Conservation (phyloP, 139 green algal genomes). For the Auxenochlorella pyrenoidosa region DNA sequence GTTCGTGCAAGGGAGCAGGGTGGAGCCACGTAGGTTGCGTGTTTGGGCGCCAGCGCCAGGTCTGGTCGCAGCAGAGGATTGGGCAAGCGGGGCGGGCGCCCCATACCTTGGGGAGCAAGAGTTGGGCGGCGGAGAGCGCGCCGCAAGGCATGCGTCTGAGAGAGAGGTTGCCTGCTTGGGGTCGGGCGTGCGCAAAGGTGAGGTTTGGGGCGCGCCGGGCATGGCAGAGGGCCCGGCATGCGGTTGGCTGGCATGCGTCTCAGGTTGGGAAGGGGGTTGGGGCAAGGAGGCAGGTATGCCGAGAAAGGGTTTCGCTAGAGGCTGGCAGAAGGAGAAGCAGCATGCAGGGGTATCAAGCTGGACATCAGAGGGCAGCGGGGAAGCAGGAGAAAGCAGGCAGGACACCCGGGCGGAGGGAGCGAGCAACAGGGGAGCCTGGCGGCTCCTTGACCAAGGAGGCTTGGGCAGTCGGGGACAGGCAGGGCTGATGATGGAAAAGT, state of each 20-base stretch:
- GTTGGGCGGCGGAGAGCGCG: too few species aligned
- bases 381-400: not conserved
- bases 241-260: not conserved
- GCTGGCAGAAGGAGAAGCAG: not conserved
- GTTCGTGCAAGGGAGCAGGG: too few species aligned
- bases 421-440: not conserved
- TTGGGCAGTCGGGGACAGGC: not conserved
- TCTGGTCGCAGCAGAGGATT: too few species aligned
- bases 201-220: not conserved
- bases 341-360: not conserved
- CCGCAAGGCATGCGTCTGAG: too few species aligned
- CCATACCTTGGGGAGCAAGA: too few species aligned
- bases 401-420: too few species aligned
- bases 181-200: too few species aligned
- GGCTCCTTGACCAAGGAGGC: not conserved
- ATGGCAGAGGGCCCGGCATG: not conserved
- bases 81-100: too few species aligned
- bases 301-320: conserved; percentile 8
- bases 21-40: too few species aligned
- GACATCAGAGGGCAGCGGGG: not conserved
- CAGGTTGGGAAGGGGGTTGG: not conserved
- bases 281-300: not conserved
- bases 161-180: too few species aligned
- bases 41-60: too few species aligned
- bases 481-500: not conserved